phyloP scores from a whole-genome alignment of 1,284 basidiomycete species.

The Heimioporus punctisporus region DNA sequence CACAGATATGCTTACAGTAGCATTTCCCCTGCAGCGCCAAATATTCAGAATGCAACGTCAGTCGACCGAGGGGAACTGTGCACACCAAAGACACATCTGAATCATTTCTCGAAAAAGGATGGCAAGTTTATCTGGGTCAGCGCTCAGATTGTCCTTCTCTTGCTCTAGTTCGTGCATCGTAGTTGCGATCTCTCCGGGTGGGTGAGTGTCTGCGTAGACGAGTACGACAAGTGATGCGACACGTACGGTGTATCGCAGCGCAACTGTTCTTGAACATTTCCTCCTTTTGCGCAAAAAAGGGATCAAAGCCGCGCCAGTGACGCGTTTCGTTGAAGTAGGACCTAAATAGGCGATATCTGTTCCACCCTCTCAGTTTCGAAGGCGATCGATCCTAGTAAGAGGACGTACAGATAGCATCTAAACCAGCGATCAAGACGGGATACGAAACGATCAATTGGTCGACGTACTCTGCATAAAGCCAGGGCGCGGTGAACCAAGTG shows the following conservation, averaged over 20 bases:
- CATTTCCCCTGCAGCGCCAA: slow-evolving; percentile 65
- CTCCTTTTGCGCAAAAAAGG: slow-evolving; percentile 84
- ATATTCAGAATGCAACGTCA: not conserved
- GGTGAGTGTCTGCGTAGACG: not conserved
- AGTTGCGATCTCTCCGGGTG: slow-evolving; percentile 59
- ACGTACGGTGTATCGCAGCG: slow-evolving; percentile 73
- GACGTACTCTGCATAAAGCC: slow-evolving; percentile 92
- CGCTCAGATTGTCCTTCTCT: slow-evolving; percentile 46
- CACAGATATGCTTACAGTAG: slow-evolving; percentile 52
- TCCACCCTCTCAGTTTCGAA: not conserved
- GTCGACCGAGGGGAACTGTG: slow-evolving; percentile 1
- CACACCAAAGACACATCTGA: slow-evolving; percentile 86
- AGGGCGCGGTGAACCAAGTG: slow-evolving; percentile 92
- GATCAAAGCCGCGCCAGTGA: slow-evolving; percentile 84
- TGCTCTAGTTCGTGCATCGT: slow-evolving; percentile 66
- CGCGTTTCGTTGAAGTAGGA: slow-evolving; percentile 72
- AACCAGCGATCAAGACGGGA: slow-evolving; percentile 1
- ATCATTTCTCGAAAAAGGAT: slow-evolving; percentile 85
- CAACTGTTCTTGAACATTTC: slow-evolving; percentile 85
- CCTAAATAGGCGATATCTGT: slow-evolving; percentile 85
- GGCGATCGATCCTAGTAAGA: not conserved
- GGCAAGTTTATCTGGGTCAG: slow-evolving; percentile 54
- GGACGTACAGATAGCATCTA: slow-evolving; percentile 66
- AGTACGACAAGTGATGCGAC: not conserved
- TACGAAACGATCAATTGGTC: not conserved